These are phyloP conservation scores for Vaccinium myrtillus DNA, from an alignment of 148 eudicot genomes.

Conservation along the genomic window DNA sequence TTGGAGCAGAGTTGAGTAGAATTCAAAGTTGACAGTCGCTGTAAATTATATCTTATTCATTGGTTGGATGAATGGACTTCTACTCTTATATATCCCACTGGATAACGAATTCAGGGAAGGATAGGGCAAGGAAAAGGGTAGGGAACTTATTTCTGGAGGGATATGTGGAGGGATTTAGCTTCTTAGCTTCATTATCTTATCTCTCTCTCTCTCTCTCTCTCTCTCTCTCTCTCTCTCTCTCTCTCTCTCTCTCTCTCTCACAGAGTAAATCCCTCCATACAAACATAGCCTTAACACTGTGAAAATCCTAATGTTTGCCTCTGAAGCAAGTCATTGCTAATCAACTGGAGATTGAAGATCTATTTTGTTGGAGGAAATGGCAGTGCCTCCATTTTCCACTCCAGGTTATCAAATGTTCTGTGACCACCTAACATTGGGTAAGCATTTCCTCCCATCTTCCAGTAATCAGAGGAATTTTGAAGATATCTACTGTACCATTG, in stretches of 20 bases:
- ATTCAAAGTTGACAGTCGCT: neutral
- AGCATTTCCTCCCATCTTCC: slow-evolving; percentile 8
- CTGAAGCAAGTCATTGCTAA: neutral
- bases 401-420: neutral
- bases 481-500: neutral
- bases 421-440: neutral
- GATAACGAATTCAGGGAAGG: neutral
- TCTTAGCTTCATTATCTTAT: neutral
- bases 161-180: neutral
- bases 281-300: neutral
- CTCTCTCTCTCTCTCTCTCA: no score
- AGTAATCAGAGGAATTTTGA: neutral
- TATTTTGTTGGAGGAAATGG: neutral
- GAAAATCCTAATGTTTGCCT: neutral
- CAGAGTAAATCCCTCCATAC: neutral
- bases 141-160: neutral
- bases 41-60: neutral
- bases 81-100: neutral
- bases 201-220: neutral
- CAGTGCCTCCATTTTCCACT: neutral
- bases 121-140: neutral
- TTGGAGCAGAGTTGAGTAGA: neutral
- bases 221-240: neutral
- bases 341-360: neutral
- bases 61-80: neutral